These are phyloP conservation scores for Uronychia binucleata DNA, from an alignment of 73 alveolate genomes.

Conservation along the genomic window DNA sequence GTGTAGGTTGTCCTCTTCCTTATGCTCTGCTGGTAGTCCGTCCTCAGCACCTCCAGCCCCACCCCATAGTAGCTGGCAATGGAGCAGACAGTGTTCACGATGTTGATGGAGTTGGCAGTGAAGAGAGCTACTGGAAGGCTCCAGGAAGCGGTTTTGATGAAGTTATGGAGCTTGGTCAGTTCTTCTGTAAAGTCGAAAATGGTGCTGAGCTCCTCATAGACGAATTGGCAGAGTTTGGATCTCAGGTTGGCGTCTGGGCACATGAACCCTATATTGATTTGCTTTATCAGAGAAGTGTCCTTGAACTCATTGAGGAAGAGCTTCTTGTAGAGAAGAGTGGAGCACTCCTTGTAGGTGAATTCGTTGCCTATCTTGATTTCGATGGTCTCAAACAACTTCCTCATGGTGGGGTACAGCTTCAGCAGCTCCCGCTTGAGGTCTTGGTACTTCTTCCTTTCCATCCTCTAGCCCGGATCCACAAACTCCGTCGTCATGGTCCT, in stretches of 20 bases:
- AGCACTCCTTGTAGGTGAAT: constrained; percentile 40
- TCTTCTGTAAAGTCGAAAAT: constrained; percentile 53
- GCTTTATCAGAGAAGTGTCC: constrained; percentile 13
- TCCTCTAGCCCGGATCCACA: constrained; percentile 20
- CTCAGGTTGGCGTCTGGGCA: constrained; percentile 32
- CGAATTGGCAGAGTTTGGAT: constrained; percentile 39
- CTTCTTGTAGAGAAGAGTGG: constrained; percentile 40
- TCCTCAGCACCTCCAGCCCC: constrained; percentile 61
- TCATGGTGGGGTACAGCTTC: constrained; percentile 23
- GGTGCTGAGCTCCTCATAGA: constrained; percentile 39
- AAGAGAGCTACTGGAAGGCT: constrained; percentile 53
- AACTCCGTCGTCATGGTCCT: constrained; percentile 21
- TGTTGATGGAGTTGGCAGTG: constrained; percentile 46
- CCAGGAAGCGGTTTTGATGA: constrained; percentile 57
- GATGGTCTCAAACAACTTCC: constrained; percentile 15
- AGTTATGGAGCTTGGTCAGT: constrained; percentile 38
- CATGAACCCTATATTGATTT: constrained; percentile 11
- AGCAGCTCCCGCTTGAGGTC: constrained; percentile 1
- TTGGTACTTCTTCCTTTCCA: constrained; percentile 13
- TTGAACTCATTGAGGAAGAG: constrained; percentile 23
- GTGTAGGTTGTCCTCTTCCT: constrained; percentile 40
- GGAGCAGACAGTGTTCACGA: constrained; percentile 57
- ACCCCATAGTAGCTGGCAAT: constrained; percentile 61
- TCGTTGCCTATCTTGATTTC: constrained; percentile 58
- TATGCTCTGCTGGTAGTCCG: constrained; percentile 49